Conservation (phyloP, 1,139 yeast genomes). For the Petasospora rhodanensis region DNA sequence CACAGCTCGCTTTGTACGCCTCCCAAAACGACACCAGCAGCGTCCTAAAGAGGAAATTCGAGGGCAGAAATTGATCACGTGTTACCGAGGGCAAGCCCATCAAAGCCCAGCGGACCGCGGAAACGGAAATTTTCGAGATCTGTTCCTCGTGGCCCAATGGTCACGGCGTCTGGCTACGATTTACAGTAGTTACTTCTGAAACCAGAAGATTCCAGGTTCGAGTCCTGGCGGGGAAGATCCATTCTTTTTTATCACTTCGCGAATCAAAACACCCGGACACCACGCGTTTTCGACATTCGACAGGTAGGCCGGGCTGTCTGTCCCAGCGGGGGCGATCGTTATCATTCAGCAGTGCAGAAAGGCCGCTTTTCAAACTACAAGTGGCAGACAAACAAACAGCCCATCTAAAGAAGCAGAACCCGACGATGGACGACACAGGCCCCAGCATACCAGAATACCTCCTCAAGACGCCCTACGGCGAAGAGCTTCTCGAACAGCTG, state of each 20-base stretch:
- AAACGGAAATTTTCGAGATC: conserved; percentile 8
- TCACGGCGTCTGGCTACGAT: conserved; percentile 91
- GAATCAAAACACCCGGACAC: conserved; percentile 4
- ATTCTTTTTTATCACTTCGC: conserved; percentile 30
- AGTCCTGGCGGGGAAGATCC: conserved; percentile 91
- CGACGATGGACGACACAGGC: too few species aligned
- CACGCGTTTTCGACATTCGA: background rate
- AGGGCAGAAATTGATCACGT: too few species aligned
- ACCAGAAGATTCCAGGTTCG: conserved; percentile 92
- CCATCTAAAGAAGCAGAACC: conserved; percentile 1
- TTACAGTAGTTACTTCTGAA: conserved; percentile 46
- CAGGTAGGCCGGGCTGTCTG: background rate
- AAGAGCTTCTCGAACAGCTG: conserved; percentile 12
- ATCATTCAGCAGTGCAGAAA: too few species aligned
- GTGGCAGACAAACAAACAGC: background rate
- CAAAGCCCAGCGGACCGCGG: too few species aligned
- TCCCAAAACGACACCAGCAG: too few species aligned
- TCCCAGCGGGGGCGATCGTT: too few species aligned
- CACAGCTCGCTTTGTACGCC: too few species aligned
- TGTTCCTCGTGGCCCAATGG: conserved; percentile 90
- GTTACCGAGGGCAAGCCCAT: too few species aligned
- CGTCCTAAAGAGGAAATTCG: too few species aligned
- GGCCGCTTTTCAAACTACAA: too few species aligned
- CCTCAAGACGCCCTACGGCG: conserved; percentile 21
- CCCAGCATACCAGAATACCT: conserved; percentile 18